phyloP scores from a whole-genome alignment of 169 alveolate species.

The Babesia ovis region DNA sequence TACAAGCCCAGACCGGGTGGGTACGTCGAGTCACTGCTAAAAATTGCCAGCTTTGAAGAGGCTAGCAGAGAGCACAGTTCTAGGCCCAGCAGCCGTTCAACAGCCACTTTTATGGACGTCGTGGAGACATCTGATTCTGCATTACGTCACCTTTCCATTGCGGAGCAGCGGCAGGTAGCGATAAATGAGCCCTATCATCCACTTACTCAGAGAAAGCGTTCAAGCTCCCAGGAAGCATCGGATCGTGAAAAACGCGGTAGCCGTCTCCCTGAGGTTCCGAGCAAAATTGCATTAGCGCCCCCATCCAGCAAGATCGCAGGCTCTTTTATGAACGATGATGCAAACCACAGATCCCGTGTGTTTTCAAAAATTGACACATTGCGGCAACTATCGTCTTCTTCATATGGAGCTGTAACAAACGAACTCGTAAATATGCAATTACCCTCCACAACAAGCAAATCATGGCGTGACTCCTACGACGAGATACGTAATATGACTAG shows the following conservation, averaged over 20 bases:
- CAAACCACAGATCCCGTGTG: neutral
- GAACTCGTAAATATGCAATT: neutral
- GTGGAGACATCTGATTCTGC: neutral
- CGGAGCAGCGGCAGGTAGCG: neutral
- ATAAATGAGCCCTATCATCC: neutral
- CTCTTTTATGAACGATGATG: neutral
- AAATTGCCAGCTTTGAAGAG: neutral
- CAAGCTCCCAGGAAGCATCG: neutral
- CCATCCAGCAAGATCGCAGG: neutral
- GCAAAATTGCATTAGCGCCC: neutral
- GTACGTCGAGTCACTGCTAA: conserved; percentile 1
- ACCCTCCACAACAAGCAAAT: neutral
- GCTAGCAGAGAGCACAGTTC: neutral
- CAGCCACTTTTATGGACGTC: neutral
- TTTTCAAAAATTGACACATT: neutral
- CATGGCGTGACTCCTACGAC: conserved; percentile 17
- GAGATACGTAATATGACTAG: conserved; percentile 17
- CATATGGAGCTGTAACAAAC: neutral
- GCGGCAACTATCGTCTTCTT: conserved; percentile 11
- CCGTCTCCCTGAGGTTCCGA: neutral
- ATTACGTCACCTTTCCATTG: neutral
- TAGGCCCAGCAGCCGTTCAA: neutral
- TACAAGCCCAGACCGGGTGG: conserved; percentile 13
- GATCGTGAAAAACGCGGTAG: neutral
- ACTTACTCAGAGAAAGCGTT: neutral